Conservation (phyloP, 2,329 filamentous ascomycete genomes). For the Penicillium aurantiogriseum region DNA sequence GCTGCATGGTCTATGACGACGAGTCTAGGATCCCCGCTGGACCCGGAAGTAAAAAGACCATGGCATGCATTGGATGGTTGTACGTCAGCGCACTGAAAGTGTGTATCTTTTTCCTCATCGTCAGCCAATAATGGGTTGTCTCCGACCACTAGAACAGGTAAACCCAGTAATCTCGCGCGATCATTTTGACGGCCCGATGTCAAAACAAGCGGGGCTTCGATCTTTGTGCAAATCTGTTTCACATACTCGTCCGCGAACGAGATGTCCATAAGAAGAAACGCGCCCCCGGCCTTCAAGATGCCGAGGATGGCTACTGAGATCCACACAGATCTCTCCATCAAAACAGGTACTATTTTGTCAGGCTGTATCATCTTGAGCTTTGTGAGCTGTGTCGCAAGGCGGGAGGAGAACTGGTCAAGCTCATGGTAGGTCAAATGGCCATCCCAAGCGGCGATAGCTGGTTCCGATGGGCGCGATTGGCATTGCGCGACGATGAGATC, state of each 20-base stretch:
- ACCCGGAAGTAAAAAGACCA: neutral
- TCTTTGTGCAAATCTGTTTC: neutral
- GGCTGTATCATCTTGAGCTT: neutral
- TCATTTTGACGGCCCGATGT: neutral
- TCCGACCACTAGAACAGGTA: neutral
- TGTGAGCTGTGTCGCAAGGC: neutral
- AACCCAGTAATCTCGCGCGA: neutral
- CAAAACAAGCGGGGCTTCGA: neutral
- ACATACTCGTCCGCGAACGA: neutral
- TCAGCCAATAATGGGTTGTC: neutral
- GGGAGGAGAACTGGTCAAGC: neutral
- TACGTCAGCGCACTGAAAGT: neutral
- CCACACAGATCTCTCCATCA: neutral
- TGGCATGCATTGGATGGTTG: neutral
- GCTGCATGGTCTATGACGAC: neutral
- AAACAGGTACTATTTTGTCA: neutral
- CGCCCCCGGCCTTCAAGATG: neutral
- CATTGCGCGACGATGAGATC: neutral
- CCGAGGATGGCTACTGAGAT: neutral
- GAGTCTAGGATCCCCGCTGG: neutral
- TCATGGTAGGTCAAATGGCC: neutral
- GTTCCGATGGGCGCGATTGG: neutral
- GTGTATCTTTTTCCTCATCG: neutral
- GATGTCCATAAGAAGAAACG: neutral
- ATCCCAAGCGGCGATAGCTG: neutral